phyloP scores from a whole-genome alignment of 129 eudicot species.

The Sambucus nigra region DNA sequence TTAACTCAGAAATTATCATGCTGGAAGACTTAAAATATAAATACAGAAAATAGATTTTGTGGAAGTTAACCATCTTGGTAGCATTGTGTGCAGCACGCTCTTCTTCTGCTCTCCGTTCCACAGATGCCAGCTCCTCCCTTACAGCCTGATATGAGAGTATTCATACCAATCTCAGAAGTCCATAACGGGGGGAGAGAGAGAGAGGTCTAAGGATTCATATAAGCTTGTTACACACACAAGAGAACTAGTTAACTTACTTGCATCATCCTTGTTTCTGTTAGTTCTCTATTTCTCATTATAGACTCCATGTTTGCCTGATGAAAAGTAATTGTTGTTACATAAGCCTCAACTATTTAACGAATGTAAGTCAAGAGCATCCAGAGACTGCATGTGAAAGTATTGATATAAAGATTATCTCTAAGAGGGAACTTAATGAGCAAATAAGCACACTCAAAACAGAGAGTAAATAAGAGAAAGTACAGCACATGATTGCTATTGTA shows the following conservation, averaged over 20 bases:
- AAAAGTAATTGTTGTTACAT: conserved; percentile 10
- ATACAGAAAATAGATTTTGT: not conserved
- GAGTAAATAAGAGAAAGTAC: conserved; percentile 3
- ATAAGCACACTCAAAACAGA: not conserved
- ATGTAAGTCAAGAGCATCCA: conserved; percentile 7
- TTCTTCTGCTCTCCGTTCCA: conserved; percentile 88
- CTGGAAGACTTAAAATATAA: not conserved
- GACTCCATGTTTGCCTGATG: conserved; percentile 88
- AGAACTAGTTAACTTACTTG: conserved; percentile 58
- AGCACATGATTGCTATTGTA: too few species aligned
- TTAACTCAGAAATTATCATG: conserved; percentile 1
- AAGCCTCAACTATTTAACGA: conserved; percentile 7
- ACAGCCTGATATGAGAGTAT: conserved; percentile 48
- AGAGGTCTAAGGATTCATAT: not conserved
- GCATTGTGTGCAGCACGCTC: conserved; percentile 96
- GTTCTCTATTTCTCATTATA: conserved; percentile 86
- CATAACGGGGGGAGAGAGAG: not conserved
- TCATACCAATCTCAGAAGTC: conserved; percentile 10
- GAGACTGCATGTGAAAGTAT: not conserved
- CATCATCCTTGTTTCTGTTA: conserved; percentile 97
- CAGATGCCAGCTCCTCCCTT: conserved; percentile 85
- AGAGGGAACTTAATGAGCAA: not conserved
- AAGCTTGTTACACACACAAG: not conserved
- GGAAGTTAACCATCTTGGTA: conserved; percentile 56
- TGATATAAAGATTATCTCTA: not conserved